Evolutionary conservation across 2,329 filamentous ascomycete genomes (phyloP).

Genomic region (Neocatenulostroma microsporum): DNA sequence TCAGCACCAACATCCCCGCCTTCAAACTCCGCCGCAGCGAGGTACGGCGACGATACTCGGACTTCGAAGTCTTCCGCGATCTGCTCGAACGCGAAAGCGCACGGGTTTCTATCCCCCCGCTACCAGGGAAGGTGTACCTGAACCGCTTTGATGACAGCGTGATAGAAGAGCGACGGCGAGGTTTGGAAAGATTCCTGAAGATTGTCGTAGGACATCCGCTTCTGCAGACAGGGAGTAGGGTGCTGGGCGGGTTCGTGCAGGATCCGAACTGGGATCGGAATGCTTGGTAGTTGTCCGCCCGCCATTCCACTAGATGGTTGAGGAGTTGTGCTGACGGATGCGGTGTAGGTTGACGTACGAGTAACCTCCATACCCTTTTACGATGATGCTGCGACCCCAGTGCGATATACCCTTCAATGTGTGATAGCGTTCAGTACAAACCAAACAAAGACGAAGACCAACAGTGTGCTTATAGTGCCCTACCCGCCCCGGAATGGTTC

Average conservation of each 20-base stretch:
- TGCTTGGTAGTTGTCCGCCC: slow-evolving; percentile 56
- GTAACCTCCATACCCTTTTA: slow-evolving; percentile 5
- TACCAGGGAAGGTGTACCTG: slow-evolving; percentile 96
- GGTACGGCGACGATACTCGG: slow-evolving; percentile 89
- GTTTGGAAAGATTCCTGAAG: slow-evolving; percentile 89
- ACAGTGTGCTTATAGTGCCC: slow-evolving; percentile 2
- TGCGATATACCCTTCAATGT: too few relatives aligned
- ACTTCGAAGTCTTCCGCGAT: slow-evolving; percentile 98
- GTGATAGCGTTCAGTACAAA: too few relatives aligned
- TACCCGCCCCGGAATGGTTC: slow-evolving; percentile 5
- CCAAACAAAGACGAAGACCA: too few relatives aligned
- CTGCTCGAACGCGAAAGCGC: slow-evolving; percentile 93
- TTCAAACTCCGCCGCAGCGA: slow-evolving; percentile 84
- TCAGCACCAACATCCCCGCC: slow-evolving; percentile 95
- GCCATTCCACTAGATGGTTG: neutral
- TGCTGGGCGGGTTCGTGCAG: slow-evolving; percentile 92
- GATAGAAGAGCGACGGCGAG: slow-evolving; percentile 86
- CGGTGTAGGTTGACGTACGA: slow-evolving; percentile 9
- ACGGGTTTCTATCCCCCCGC: slow-evolving; percentile 86
- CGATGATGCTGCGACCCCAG: too few relatives aligned
- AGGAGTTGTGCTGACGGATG: slow-evolving; percentile 1
- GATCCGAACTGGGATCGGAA: slow-evolving; percentile 89
- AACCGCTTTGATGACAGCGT: slow-evolving; percentile 98
- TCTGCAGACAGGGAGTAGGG: slow-evolving; percentile 94
- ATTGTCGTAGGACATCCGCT: slow-evolving; percentile 96